Base-by-base conservation (phyloP, 2,329 filamentous ascomycete genomes). In the Orbilia javanica region DNA sequence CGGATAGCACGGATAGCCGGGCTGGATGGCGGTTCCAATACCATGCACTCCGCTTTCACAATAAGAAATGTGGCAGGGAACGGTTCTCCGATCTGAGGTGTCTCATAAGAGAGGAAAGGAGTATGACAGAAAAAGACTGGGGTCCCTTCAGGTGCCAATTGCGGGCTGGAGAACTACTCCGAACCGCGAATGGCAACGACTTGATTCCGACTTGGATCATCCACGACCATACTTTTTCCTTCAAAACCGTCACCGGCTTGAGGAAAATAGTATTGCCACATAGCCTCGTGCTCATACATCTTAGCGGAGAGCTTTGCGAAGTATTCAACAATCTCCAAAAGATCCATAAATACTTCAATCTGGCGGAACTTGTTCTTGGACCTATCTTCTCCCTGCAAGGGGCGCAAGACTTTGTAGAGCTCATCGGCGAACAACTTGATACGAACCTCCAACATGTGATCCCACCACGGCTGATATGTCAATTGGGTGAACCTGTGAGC, bases 31-130 rank as follows among this genome's bases (percentile, higher is more conserved):
- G 15, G n/a, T 46, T 29, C 1, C 6, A 34, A 5, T 15, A 52
- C 31, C 7, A 73, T 18, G 42, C 69, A 73, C 34, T 73, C 69
- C 10, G 69, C 69, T 11, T 65, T 73, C 2, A 73, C 34, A 15
- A 73, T 11, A 5, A 57, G 46, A 2, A 20, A 10, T 13, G 46
- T 25, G 1, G 1, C 5, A n/a, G 36, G 57, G 8, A 10, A 2
- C n/a, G 53, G 36, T 29, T 50, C 29, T 0, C 20, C 39, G 13
- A 39, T 4, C 3, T 53, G 29, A 3, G 27, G 48, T 2, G 15
- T 34, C 46, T 66, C 50, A 63, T 50, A 63, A 22, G 50, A 18
- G 4, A 66, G 13, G 5, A 57, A 50, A 3, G 69, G 69, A 3
- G 60, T 66, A 36, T 73, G 69, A 10, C 31, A 50, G 48, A 73